These are phyloP conservation scores for slime mould (Dictyostelium discoideum) DNA, from an alignment of 78 protist genomes.

Conservation along the genomic window DNA sequence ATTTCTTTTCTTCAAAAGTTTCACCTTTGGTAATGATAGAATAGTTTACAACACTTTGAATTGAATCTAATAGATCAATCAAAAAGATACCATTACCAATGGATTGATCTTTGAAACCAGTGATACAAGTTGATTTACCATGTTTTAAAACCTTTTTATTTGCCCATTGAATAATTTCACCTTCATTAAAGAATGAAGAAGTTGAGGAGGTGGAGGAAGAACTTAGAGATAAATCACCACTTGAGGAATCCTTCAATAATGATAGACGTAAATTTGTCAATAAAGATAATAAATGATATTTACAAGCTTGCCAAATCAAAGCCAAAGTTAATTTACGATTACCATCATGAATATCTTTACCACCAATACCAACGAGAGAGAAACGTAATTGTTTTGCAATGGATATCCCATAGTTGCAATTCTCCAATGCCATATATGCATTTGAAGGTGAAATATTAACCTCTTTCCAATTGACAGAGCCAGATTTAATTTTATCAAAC, in stretches of 20 bases:
- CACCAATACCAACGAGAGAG: constrained; percentile 90
- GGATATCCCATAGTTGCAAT: constrained; percentile 91
- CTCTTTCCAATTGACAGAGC: constrained; percentile 66
- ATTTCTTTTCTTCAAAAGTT: constrained; percentile 64
- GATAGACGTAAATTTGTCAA: not conserved
- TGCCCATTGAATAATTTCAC: constrained; percentile 63
- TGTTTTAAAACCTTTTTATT: constrained; percentile 39
- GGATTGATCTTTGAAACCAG: constrained; percentile 78
- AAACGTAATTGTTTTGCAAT: constrained; percentile 78
- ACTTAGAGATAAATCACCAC: not conserved
- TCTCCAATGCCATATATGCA: constrained; percentile 85
- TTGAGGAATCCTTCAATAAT: not conserved
- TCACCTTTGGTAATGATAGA: constrained; percentile 68
- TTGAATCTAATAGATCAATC: constrained; percentile 76
- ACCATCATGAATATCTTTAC: constrained; percentile 92
- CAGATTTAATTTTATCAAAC: constrained; percentile 86
- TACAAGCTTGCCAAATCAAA: constrained; percentile 89
- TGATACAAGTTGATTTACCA: constrained; percentile 51
- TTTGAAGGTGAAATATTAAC: constrained; percentile 74
- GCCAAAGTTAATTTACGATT: constrained; percentile 89
- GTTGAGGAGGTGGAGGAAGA: not conserved
- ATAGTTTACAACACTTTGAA: constrained; percentile 62
- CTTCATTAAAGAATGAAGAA: constrained; percentile 6
- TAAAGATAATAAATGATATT: constrained; percentile 34
- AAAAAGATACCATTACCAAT: constrained; percentile 82